phyloP scores from a whole-genome alignment of 768 basidiomycete genomes.

The Ephemerocybe angulata region DNA sequence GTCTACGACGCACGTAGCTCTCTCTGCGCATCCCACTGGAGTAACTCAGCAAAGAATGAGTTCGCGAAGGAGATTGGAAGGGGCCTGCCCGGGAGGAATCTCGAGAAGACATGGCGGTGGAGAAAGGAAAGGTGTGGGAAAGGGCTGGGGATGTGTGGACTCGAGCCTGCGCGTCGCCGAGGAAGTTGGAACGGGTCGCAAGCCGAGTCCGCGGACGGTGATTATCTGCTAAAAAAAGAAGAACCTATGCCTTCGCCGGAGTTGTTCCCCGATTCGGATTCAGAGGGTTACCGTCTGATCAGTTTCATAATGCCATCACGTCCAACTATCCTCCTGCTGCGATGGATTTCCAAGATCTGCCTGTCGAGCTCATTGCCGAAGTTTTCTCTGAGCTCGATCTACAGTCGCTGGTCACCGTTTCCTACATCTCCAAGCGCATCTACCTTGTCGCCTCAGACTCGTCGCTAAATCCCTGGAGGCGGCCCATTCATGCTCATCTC shows the following conservation, averaged over 20 bases:
- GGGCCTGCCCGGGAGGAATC: slow-evolving; percentile 27
- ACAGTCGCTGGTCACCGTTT: slow-evolving; percentile 50
- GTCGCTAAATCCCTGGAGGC: slow-evolving; percentile 72
- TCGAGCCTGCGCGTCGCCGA: too few relatives aligned
- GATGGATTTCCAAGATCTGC: slow-evolving; percentile 49
- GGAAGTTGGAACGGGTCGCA: too few relatives aligned
- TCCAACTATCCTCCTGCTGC: not conserved
- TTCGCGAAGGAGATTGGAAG: slow-evolving; percentile 27
- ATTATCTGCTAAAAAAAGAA: too few relatives aligned
- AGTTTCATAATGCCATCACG: not conserved
- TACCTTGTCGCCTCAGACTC: slow-evolving; percentile 56
- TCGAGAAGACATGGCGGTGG: slow-evolving; percentile 28
- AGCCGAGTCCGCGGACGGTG: too few relatives aligned
- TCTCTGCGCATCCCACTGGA: slow-evolving; percentile 36
- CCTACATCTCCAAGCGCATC: slow-evolving; percentile 60
- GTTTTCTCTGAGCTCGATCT: slow-evolving; percentile 70
- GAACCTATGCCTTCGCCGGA: too few relatives aligned
- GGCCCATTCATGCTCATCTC: slow-evolving; percentile 61
- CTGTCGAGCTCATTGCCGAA: slow-evolving; percentile 75
- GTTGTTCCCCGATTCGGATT: too few relatives aligned
- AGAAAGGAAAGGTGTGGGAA: slow-evolving; percentile 14
- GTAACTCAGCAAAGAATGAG: slow-evolving; percentile 27
- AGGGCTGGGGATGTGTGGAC: too few relatives aligned
- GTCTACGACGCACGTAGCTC: slow-evolving; percentile 38
- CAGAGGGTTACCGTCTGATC: too few relatives aligned